Evolutionary conservation across 768 basidiomycete genomes (phyloP).

Genomic region (Mycena filopes): DNA sequence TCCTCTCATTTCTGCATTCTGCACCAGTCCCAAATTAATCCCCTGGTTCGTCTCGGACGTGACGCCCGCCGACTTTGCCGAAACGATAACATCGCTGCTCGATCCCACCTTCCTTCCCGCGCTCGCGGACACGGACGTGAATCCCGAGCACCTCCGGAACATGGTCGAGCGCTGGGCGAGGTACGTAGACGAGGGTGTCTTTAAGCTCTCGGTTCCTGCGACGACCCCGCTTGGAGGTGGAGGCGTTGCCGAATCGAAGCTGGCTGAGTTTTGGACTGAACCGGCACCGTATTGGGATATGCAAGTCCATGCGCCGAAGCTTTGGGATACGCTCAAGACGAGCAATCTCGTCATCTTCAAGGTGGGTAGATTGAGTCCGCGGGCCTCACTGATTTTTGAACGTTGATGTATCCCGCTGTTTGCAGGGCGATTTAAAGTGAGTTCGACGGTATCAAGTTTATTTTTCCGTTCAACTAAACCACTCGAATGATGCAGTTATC

Average conservation of each 20-base stretch:
- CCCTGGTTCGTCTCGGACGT: slow-evolving; percentile 98
- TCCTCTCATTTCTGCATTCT: slow-evolving; percentile 3
- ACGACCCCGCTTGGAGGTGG: slow-evolving; percentile 65
- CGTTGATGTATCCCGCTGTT: slow-evolving; percentile 1
- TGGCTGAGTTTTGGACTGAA: slow-evolving; percentile 76
- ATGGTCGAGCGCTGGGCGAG: slow-evolving; percentile 79
- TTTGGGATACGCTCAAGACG: slow-evolving; percentile 61
- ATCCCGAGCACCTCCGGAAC: slow-evolving; percentile 55
- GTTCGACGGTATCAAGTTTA: slow-evolving; percentile 40
- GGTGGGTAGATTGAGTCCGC: slow-evolving; percentile 48
- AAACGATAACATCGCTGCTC: slow-evolving; percentile 66
- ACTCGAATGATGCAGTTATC: slow-evolving; percentile 61
- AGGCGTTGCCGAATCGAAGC: slow-evolving; percentile 33
- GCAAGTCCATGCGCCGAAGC: slow-evolving; percentile 58
- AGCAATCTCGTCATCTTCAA: slow-evolving; percentile 88
- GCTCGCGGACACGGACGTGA: slow-evolving; percentile 34
- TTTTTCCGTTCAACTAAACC: background rate
- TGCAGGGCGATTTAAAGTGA: slow-evolving; percentile 90
- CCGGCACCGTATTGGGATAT: slow-evolving; percentile 84
- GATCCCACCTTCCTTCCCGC: slow-evolving; percentile 70
- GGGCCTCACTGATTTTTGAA: too few relatives aligned
- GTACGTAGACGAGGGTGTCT: slow-evolving; percentile 77
- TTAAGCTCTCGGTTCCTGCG: slow-evolving; percentile 75
- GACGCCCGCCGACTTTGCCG: slow-evolving; percentile 83
- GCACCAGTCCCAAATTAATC: slow-evolving; percentile 86